Conservation (phyloP, 768 basidiomycete genomes). For the Fomitopsis pulvina region DNA sequence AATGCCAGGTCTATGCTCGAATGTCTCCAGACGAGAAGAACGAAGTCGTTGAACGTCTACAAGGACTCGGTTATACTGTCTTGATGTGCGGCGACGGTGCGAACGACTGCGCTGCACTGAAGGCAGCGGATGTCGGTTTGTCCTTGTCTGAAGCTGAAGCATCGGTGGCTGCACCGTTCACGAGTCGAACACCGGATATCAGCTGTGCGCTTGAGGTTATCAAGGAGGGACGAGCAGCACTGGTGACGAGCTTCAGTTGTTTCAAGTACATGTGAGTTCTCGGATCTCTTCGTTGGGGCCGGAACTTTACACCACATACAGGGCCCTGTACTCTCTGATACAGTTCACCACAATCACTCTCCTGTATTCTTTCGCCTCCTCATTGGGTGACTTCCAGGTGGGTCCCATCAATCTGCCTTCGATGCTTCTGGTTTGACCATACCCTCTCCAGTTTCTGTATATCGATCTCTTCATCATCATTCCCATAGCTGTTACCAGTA, state of each 20-base stretch:
- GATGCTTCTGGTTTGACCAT: neutral
- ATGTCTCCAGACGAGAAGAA: slow-evolving; percentile 99
- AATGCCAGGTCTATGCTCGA: slow-evolving; percentile 92
- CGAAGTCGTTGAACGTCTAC: slow-evolving; percentile 92
- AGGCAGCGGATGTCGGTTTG: slow-evolving; percentile 96
- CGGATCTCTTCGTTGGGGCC: neutral
- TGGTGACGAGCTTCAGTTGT: slow-evolving; percentile 98
- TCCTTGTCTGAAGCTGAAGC: slow-evolving; percentile 98
- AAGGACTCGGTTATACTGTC: slow-evolving; percentile 90
- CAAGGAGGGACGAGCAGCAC: slow-evolving; percentile 90
- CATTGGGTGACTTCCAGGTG: slow-evolving; percentile 94
- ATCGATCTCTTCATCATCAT: slow-evolving; percentile 98
- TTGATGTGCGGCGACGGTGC: slow-evolving; percentile 99
- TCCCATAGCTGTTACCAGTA: slow-evolving; percentile 93
- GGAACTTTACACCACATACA: slow-evolving; percentile 24
- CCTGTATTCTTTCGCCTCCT: slow-evolving; percentile 93
- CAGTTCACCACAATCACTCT: slow-evolving; percentile 98
- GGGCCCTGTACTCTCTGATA: slow-evolving; percentile 97
- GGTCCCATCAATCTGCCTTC: slow-evolving; percentile 14
- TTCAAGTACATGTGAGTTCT: slow-evolving; percentile 92
- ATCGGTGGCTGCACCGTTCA: slow-evolving; percentile 97
- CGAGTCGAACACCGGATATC: slow-evolving; percentile 89
- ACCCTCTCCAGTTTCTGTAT: slow-evolving; percentile 70
- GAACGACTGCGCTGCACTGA: slow-evolving; percentile 97
- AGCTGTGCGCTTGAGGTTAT: slow-evolving; percentile 95